phyloP scores from a whole-genome alignment of 805 yeast species.

The Lipomyces orientalis region DNA sequence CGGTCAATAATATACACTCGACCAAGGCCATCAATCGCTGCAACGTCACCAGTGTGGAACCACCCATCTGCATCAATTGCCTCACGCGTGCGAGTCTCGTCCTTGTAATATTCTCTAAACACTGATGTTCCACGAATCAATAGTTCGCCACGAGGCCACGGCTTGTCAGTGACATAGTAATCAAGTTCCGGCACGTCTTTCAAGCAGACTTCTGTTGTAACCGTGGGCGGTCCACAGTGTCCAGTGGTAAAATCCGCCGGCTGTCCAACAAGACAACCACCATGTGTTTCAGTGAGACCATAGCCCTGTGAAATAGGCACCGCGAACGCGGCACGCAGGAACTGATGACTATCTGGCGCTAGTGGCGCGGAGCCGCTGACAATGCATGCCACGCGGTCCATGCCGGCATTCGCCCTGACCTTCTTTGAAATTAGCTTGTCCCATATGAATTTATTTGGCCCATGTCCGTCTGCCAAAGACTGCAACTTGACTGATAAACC shows the following conservation, averaged over 20 bases:
- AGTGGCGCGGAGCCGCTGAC: constrained; percentile 75
- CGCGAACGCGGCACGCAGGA: constrained; percentile 66
- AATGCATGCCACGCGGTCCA: constrained; percentile 51
- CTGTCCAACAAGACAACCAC: constrained; percentile 43
- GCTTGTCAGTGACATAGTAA: constrained; percentile 52
- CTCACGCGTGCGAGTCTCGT: constrained; percentile 58
- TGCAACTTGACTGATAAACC: constrained; percentile 52
- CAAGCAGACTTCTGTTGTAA: constrained; percentile 63
- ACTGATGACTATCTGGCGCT: constrained; percentile 63
- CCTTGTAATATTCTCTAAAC: constrained; percentile 62
- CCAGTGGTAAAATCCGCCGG: constrained; percentile 56
- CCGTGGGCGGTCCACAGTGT: constrained; percentile 64
- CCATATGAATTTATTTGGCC: constrained; percentile 48
- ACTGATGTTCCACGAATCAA: constrained; percentile 69
- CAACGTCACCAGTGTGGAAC: constrained; percentile 59
- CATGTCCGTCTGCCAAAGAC: constrained; percentile 46
- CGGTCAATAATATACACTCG: constrained; percentile 69
- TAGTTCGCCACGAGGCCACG: constrained; percentile 62
- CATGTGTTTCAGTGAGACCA: constrained; percentile 64
- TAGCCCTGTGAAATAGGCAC: constrained; percentile 70
- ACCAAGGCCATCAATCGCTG: constrained; percentile 57
- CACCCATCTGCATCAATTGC: constrained; percentile 56
- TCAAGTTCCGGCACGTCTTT: constrained; percentile 70
- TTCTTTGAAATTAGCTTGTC: constrained; percentile 52
- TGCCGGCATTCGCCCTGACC: constrained; percentile 56